Base-by-base conservation (phyloP, 805 yeast species). In the Citeromyces nyonsensis region DNA sequence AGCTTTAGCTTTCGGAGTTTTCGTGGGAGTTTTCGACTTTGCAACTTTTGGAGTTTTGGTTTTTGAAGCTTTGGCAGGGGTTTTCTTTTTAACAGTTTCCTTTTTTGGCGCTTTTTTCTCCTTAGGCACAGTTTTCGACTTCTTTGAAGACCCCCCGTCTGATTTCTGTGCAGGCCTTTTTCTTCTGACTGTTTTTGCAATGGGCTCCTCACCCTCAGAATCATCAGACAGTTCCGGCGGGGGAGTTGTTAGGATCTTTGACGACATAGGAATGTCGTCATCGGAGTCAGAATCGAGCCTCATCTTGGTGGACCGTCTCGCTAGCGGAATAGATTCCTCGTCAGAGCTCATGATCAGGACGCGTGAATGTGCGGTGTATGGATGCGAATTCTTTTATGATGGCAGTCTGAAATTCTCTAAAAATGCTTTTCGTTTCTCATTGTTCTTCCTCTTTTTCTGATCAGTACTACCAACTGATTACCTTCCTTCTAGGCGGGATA, bases 21-120 rank as follows among this genome's bases (percentile, higher is more conserved):
- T 29, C 22, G 31, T 24, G 12, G 26, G 33, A n/a, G 40, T 35
- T 15, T 28, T 36, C 22, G 13, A 28, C 10, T 35, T 22, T 11
- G 30, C 36, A 11, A 10, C 26, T 14, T 25, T 29, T 25, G 36
- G 29, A 24, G 24, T 36, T 12, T 31, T 36, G 22, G 22, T 18
- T 35, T 38, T 42, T 18, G 29, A 30, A 9, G 14, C 33, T 18
- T 26, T 31, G 6, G 32, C 26, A 10, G 11, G 4, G 15, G 15
- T 15, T 22, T 24, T 28, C 15, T 18, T 22, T 25, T 11, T 11
- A 6, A 32, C 25, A 25, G 29, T 10, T 15, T 32, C 34, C 25
- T 26, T 33, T 10, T 18, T 14, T 10, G 28, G 29, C 13, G 36
- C 25, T 9, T 24, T 30, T 24, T 35, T 39, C 20, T 30, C 14